These are phyloP conservation scores for Herpetomonas tarakana DNA, from an alignment of 208 protist species.

Conservation along the genomic window DNA sequence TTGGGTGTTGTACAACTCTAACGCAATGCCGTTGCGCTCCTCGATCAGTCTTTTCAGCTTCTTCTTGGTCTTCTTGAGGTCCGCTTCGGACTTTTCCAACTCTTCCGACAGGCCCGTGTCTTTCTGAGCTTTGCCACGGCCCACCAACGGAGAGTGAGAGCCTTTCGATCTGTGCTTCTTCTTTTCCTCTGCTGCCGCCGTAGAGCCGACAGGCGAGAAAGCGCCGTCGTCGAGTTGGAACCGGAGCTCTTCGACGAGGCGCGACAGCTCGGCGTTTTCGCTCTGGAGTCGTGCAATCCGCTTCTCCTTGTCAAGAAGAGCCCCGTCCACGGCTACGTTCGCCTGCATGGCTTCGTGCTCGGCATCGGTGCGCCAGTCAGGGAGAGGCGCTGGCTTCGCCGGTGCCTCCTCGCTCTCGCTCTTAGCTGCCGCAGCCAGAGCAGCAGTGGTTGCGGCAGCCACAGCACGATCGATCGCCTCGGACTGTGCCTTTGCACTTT, in stretches of 20 bases:
- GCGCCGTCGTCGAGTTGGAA: constrained; percentile 15
- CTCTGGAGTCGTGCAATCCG: constrained; percentile 21
- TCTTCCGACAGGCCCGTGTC: too few relatives aligned
- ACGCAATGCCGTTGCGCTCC: constrained; percentile 21
- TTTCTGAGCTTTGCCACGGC: too few relatives aligned
- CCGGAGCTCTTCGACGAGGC: constrained; percentile 38
- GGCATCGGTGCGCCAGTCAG: background rate
- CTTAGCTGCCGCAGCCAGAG: too few relatives aligned
- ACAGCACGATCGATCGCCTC: too few relatives aligned
- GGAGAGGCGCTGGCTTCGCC: background rate
- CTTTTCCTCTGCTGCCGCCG: too few relatives aligned
- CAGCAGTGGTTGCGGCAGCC: too few relatives aligned
- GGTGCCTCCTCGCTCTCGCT: background rate
- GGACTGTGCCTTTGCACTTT: too few relatives aligned
- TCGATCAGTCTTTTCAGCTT: constrained; percentile 28
- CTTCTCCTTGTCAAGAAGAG: constrained; percentile 22
- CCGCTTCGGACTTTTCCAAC: background rate
- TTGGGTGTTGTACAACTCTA: constrained; percentile 34
- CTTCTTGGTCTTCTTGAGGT: constrained; percentile 8
- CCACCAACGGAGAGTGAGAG: too few relatives aligned
- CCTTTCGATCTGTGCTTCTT: too few relatives aligned
- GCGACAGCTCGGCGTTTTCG: constrained; percentile 41
- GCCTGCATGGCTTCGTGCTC: constrained; percentile 13
- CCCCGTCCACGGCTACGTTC: constrained; percentile 10
- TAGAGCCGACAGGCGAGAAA: too few relatives aligned